A percentile compares a stretch with the other conserved stretches of the same genome.
phyloP scores from a whole-genome alignment of 768 basidiomycete species.

The Dioszegia crocea region DNA sequence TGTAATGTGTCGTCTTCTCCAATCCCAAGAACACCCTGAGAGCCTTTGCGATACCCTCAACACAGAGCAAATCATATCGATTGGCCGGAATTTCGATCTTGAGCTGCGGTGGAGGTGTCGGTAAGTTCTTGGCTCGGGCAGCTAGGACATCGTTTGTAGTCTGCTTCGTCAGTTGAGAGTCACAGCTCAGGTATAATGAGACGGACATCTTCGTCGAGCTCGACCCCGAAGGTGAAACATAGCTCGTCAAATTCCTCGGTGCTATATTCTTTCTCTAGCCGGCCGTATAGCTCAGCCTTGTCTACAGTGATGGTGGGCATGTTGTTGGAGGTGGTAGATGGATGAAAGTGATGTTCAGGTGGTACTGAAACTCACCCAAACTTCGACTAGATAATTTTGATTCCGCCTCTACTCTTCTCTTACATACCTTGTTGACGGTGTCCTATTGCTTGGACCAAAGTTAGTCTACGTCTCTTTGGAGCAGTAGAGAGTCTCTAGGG shows the following conservation, averaged over 20 bases:
- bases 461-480: no score
- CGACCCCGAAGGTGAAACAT: constrained; percentile 94
- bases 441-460: no score
- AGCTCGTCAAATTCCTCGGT: constrained; percentile 91
- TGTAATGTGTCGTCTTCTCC: constrained; percentile 66
- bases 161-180: constrained; percentile 51
- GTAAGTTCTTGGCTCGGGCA: constrained; percentile 74
- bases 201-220: constrained; percentile 94
- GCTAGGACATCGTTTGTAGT: constrained; percentile 84
- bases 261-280: constrained; percentile 76
- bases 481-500: no score
- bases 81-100: constrained; percentile 99
- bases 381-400: background rate
- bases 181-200: background rate
- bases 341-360: background rate
- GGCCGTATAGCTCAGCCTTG: constrained; percentile 87
- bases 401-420: background rate
- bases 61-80: constrained; percentile 95
- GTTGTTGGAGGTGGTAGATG: background rate
- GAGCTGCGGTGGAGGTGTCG: constrained; percentile 81
- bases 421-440: no score
- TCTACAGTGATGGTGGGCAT: constrained; percentile 90
- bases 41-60: constrained; percentile 88
- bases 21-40: constrained; percentile 76
- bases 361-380: constrained; percentile 1